phyloP scores from a whole-genome alignment of 345 rosid genomes.

The Combretum micranthum region DNA sequence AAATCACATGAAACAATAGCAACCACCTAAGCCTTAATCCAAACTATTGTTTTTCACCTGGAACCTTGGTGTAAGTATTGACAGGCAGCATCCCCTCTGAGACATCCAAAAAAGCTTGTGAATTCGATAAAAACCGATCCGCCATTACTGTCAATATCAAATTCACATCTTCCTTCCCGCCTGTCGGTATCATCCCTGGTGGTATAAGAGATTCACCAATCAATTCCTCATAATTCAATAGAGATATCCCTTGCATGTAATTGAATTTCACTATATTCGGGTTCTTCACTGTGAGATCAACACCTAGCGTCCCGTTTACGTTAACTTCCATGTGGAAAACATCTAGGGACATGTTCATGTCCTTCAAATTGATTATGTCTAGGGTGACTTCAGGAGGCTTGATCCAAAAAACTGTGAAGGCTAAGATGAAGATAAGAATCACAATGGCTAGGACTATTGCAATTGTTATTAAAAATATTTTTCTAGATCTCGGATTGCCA shows the following conservation, averaged over 20 bases:
- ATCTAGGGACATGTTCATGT: conserved; percentile 29
- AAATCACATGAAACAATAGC: conserved; percentile 49
- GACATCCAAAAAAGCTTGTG: conserved; percentile 25
- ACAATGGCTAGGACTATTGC: conserved; percentile 14
- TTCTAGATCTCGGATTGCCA: conserved; percentile 15
- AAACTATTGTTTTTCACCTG: conserved; percentile 47
- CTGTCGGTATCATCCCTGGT: conserved; percentile 34
- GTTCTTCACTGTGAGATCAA: conserved; percentile 45
- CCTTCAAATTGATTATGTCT: conserved; percentile 28
- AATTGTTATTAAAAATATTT: conserved; percentile 24
- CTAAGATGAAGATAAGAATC: conserved; percentile 33
- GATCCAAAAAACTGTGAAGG: conserved; percentile 61
- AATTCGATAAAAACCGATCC: conserved; percentile 42
- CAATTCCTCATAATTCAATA: conserved; percentile 35
- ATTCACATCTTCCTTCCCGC: conserved; percentile 33
- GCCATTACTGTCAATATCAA: conserved; percentile 47
- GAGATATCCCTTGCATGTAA: conserved; percentile 29
- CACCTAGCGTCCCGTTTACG: conserved; percentile 44
- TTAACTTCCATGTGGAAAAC: conserved; percentile 5
- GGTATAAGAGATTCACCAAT: conserved; percentile 64
- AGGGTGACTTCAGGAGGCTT: conserved; percentile 35
- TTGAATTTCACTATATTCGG: conserved; percentile 53
- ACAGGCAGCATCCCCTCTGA: conserved; percentile 30
- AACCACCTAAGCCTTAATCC: conserved; percentile 24
- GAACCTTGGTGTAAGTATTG: conserved; percentile 22